These are phyloP conservation scores for Pugionium cornutum DNA, from an alignment of 345 rosid genomes.

Conservation along the genomic window DNA sequence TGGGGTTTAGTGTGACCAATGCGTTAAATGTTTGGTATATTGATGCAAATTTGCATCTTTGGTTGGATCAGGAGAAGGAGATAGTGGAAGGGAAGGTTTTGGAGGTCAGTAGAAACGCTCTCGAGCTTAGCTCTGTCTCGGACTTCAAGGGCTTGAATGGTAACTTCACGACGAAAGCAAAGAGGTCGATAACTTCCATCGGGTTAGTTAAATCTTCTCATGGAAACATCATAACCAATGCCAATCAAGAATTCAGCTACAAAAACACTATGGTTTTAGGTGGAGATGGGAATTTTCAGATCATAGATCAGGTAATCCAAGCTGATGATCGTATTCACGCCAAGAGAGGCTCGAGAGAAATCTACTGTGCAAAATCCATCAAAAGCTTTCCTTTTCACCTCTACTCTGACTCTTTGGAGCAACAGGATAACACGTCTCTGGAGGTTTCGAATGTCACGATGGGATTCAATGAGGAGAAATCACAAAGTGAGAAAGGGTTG, in stretches of 20 bases:
- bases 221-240: slow-evolving; percentile 57
- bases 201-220: slow-evolving; percentile 74
- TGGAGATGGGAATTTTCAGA: slow-evolving; percentile 55
- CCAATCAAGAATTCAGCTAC: slow-evolving; percentile 54
- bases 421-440: slow-evolving; percentile 42
- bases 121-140: slow-evolving; percentile 39
- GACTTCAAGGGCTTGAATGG: slow-evolving; percentile 61
- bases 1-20: slow-evolving; percentile 71
- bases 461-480: slow-evolving; percentile 61
- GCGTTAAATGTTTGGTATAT: slow-evolving; percentile 83
- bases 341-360: slow-evolving; percentile 32
- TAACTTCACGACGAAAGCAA: slow-evolving; percentile 50
- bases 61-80: slow-evolving; percentile 55
- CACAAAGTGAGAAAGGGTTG: slow-evolving; percentile 28
- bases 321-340: slow-evolving; percentile 53
- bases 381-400: slow-evolving; percentile 55
- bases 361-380: slow-evolving; percentile 39
- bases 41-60: slow-evolving; percentile 89
- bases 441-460: slow-evolving; percentile 48
- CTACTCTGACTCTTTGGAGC: slow-evolving; percentile 42
- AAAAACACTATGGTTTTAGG: slow-evolving; percentile 59
- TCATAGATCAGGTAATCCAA: slow-evolving; percentile 58
- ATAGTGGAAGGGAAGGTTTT: slow-evolving; percentile 62
- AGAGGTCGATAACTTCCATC: slow-evolving; percentile 50
- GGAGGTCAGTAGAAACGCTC: slow-evolving; percentile 46